These are phyloP conservation scores for Hordeum pubiflorum DNA, from an alignment of 202 grass and related monocot species.

Conservation along the genomic window DNA sequence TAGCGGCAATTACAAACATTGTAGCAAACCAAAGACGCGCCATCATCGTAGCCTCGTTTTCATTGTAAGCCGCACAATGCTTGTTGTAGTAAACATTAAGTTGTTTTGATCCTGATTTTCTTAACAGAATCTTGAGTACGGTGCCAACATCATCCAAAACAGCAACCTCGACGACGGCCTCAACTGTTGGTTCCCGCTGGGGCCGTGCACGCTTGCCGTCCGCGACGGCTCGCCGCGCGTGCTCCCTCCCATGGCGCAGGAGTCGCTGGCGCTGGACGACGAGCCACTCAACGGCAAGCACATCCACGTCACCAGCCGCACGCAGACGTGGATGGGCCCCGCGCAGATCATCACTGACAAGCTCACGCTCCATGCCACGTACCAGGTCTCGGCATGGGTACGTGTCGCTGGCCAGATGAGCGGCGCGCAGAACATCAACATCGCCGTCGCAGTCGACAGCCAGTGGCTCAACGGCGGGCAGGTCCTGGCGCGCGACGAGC, in stretches of 20 bases:
- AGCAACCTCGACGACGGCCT: slow-evolving; percentile 58
- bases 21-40: no score
- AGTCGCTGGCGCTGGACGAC: slow-evolving; percentile 44
- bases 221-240: slow-evolving; percentile 53
- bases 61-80: no score
- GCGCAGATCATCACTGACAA: slow-evolving; percentile 72
- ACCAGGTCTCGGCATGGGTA: slow-evolving; percentile 82
- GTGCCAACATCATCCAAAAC: slow-evolving; percentile 78
- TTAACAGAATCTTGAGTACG: slow-evolving; percentile 58
- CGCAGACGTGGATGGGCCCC: slow-evolving; percentile 84
- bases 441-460: slow-evolving; percentile 50
- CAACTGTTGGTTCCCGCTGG: slow-evolving; percentile 58
- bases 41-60: rapidly evolving
- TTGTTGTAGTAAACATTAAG: no score
- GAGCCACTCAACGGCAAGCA: slow-evolving; percentile 64
- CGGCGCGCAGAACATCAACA: slow-evolving; percentile 45
- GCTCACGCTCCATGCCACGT: slow-evolving; percentile 55
- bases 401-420: slow-evolving; percentile 35
- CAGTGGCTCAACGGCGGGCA: slow-evolving; percentile 83
- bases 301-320: slow-evolving; percentile 66
- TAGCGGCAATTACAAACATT: no score
- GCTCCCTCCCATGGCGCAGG: slow-evolving; percentile 54
- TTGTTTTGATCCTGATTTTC: no score
- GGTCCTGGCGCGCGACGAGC: slow-evolving; percentile 47
- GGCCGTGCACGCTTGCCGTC: slow-evolving; percentile 48